Evolutionary conservation across 2,329 filamentous ascomycete species (phyloP).

Genomic region (Aspergillus hiratsukae): DNA sequence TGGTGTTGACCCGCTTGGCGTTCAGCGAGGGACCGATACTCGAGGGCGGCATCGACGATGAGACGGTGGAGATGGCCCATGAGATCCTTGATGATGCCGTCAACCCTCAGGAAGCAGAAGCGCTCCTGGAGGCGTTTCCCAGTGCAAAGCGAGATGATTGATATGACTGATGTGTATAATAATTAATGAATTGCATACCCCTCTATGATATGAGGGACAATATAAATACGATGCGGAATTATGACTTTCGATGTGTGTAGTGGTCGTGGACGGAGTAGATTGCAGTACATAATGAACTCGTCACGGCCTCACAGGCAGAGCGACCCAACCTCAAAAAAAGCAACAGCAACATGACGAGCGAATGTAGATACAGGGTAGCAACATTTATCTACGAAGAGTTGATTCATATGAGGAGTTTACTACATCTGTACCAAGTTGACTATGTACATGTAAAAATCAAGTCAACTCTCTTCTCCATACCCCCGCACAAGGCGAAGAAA

Average conservation of each 20-base stretch:
- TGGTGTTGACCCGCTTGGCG: slow-evolving; percentile 75
- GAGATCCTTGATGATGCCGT: slow-evolving; percentile 75
- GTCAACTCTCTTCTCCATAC: slow-evolving; percentile 31
- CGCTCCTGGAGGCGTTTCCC: slow-evolving; percentile 47
- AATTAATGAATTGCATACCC: neutral
- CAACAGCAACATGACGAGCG: too few species aligned
- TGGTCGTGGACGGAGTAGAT: too few species aligned
- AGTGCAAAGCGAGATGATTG: slow-evolving; percentile 28
- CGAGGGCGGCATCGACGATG: slow-evolving; percentile 70
- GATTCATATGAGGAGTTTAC: too few species aligned
- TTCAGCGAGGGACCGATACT: slow-evolving; percentile 77
- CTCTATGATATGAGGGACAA: neutral
- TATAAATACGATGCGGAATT: neutral
- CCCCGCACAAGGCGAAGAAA: slow-evolving; percentile 31
- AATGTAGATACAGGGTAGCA: too few species aligned
- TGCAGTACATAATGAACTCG: too few species aligned
- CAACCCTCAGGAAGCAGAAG: slow-evolving; percentile 72
- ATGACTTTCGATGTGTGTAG: neutral
- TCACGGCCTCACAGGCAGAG: too few species aligned
- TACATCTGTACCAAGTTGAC: too few species aligned
- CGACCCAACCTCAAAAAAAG: too few species aligned
- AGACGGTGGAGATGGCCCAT: slow-evolving; percentile 75
- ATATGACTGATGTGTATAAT: slow-evolving; percentile 2
- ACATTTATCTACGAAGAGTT: too few species aligned
- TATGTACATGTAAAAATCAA: too few species aligned